Base-by-base conservation (phyloP, 768 basidiomycete species). In the Trametes elegans region DNA sequence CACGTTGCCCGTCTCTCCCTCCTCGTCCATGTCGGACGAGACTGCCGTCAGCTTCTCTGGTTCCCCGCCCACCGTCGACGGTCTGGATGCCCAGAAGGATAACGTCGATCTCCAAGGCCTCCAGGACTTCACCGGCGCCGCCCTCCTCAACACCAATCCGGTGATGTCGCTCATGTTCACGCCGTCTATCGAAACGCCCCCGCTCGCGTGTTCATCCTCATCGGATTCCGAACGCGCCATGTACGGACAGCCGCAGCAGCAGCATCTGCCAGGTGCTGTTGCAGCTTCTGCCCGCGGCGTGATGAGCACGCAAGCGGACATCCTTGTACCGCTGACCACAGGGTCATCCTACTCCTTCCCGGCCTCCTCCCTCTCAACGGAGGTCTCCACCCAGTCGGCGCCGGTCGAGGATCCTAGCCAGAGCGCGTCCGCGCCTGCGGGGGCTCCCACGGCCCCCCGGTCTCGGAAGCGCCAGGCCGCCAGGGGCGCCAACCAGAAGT, bases 201-300 rank as follows among this genome's bases (percentile, higher is more conserved):
- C 43, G 43, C 43, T 7, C 14, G 28, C 43, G 24, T 44, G 3
- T 28, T 29, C 23, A 29, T 44, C 14, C 10, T n/a, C 16, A n/a
- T n/a, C n/a, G 43, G 28, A 11, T 5, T 2, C 14, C n/a, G n/a
- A n/a, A 10, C 16, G 16, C 7, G 3, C 21, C 28, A 16, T 28
- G 39, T 4, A 18, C 5, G 42, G 51, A n/a, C 51, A 44, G 51
- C 42, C 42, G 42, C 34, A 28, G 42, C 51, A 36, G 51, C 51
- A 53, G 42, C 32, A 35, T n/a, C 51, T 36, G 1, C 28, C 18
- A 23, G 51, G 42, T 27, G 41, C 51, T 45, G 27, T 21, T 44
- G 51, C 42, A 14, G 26, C 34, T 32, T 35, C 24, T 53, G 51
- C 26, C 51, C 18, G 7, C 3, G 34, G 23, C 9, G 51, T 29